phyloP scores from a whole-genome alignment of 148 eudicot species.

The Beta vulgaris region DNA sequence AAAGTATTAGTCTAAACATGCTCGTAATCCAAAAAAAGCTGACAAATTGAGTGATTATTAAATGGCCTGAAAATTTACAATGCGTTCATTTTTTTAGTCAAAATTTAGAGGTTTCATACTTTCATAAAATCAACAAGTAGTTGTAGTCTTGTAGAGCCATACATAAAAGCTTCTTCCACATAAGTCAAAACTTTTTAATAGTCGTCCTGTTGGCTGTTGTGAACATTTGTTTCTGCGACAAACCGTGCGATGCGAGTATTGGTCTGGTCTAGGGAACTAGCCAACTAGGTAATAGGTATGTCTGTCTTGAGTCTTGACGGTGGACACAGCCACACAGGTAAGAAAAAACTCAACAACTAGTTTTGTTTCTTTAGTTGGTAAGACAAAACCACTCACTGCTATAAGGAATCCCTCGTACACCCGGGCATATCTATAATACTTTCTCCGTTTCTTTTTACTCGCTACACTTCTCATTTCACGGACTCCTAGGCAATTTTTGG shows the following conservation, averaged over 20 bases:
- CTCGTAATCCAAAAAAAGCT: slow-evolving; percentile 28
- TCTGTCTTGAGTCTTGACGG: not conserved
- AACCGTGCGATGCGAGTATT: slow-evolving; percentile 6
- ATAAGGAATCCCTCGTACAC: too few species aligned
- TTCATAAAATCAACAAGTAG: not conserved
- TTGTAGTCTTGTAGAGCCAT: too few species aligned
- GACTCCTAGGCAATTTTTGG: too few species aligned
- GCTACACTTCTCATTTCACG: too few species aligned
- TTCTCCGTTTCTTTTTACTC: too few species aligned
- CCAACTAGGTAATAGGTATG: too few species aligned
- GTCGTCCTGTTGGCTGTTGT: not conserved
- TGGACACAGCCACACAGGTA: not conserved
- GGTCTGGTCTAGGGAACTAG: not conserved
- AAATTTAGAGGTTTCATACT: not conserved
- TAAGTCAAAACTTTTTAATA: not conserved
- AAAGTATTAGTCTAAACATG: slow-evolving; percentile 7
- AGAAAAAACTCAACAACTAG: too few species aligned
- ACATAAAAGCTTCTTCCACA: not conserved
- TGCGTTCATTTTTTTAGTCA: not conserved
- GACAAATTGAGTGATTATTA: slow-evolving; percentile 14
- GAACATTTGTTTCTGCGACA: slow-evolving; percentile 1
- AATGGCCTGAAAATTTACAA: slow-evolving; percentile 1
- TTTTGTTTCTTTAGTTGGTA: too few species aligned
- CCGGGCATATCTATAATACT: too few species aligned
- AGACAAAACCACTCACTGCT: too few species aligned